phyloP scores from a whole-genome alignment of 2,329 filamentous ascomycete genomes.

The Parascedosporium putredinis region DNA sequence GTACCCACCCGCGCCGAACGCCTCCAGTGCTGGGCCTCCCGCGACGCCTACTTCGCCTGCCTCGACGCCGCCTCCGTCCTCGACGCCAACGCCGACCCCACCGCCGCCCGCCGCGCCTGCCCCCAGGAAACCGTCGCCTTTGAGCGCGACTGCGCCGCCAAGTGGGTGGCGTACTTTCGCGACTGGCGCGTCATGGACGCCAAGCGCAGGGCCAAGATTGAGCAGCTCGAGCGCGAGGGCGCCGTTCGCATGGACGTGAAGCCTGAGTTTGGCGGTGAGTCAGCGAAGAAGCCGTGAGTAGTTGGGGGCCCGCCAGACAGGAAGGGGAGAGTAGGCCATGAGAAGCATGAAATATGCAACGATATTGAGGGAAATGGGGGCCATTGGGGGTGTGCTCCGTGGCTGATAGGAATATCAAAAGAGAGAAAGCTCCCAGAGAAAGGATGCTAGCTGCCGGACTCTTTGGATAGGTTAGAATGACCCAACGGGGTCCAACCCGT shows the following conservation, averaged over 20 bases:
- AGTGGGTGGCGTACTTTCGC: slow-evolving; percentile 99
- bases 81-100: slow-evolving; percentile 43
- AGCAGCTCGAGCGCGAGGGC: slow-evolving; percentile 63
- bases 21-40: slow-evolving; percentile 76
- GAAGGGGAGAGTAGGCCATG: background rate
- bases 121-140: slow-evolving; percentile 43
- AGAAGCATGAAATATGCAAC: too few relatives aligned
- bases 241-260: slow-evolving; percentile 47
- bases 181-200: slow-evolving; percentile 88
- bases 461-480: too few relatives aligned
- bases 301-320: background rate
- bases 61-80: slow-evolving; percentile 73
- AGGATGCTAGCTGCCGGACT: too few relatives aligned
- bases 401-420: too few relatives aligned
- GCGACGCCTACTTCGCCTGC: slow-evolving; percentile 81
- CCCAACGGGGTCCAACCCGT: too few relatives aligned
- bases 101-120: slow-evolving; percentile 27
- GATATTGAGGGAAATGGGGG: too few relatives aligned
- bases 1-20: slow-evolving; percentile 81
- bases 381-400: too few relatives aligned
- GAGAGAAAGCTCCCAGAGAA: too few relatives aligned
- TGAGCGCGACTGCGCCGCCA: slow-evolving; percentile 74
- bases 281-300: background rate
- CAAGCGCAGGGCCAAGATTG: slow-evolving; percentile 71
- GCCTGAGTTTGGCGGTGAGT: slow-evolving; percentile 20